Base-by-base conservation (phyloP, 257 asterid species). In the Misopates orontium region DNA sequence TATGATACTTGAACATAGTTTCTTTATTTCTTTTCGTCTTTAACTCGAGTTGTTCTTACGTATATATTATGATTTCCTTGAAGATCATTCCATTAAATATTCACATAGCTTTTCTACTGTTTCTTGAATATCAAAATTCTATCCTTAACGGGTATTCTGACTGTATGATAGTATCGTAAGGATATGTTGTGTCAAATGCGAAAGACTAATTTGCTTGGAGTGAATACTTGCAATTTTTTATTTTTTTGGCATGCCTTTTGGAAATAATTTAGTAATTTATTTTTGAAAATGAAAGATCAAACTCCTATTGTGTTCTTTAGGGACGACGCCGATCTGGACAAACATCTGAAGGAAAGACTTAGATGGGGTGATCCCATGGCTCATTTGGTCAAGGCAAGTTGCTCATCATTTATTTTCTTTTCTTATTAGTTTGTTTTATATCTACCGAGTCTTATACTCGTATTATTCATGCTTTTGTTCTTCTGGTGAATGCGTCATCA, bases 361-460 rank as follows among this genome's bases (percentile, higher is more conserved):
- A 82, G 98, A 78, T 92, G 89, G 89, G 98, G 97, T 67, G 98
- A 91, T 67, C 98, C 98, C 3, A 91, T 91, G 96, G 95, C 97
- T 16, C 97, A 93, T 76, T 78, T 90, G 74, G 97, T 80, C 51
- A 84, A 81, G 90, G 95, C 74, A 77, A 63, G 78, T 70, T 52
- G 28, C 53, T 63, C 28, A 44, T 36, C 13, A 0, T 59, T 16
- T 66, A n/a, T 9, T 20, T 0, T 39, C 36, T 66, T 5, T 7
- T 56, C 9, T 14, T 5, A 8, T 18, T 25, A 6, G 45, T 47
- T 9, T 28, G 36, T 28, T 11, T 50, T 17, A 22, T 24, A 19
- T 24, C 42, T 40, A 31, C 19, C 18, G 9, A 56, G 6, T 24
- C 19, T 10, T 16, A 10, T 25, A 22, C 19, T 2, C 16, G 60